These are phyloP conservation scores for Physcomitrium patens DNA, from an alignment of 225 moss, liverwort and hornwort genomes.

Conservation along the genomic window DNA sequence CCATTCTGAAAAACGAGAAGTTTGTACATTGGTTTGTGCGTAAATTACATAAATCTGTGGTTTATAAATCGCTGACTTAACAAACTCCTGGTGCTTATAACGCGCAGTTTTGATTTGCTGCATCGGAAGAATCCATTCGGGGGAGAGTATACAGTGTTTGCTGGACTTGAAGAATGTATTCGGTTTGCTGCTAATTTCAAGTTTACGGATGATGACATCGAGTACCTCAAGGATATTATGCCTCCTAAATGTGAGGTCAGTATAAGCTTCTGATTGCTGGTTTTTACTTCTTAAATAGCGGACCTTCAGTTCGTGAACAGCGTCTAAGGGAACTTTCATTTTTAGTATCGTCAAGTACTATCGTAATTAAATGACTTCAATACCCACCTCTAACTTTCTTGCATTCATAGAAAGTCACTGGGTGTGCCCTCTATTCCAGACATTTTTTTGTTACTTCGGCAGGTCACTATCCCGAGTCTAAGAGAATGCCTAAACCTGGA, in stretches of 20 bases:
- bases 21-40: neutral
- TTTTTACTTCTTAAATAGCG: neutral
- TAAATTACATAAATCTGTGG: neutral
- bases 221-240: slow-evolving; percentile 67
- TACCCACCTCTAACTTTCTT: too few species aligned
- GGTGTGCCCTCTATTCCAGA: too few species aligned
- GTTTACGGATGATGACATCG: slow-evolving; percentile 73
- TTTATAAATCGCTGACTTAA: neutral
- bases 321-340: too few species aligned
- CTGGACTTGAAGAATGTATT: slow-evolving; percentile 93
- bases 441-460: too few species aligned
- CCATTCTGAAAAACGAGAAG: neutral
- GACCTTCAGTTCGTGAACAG: neutral
- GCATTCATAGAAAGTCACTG: too few species aligned
- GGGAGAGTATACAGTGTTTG: slow-evolving; percentile 95
- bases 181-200: slow-evolving; percentile 83
- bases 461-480: too few species aligned
- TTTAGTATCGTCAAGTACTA: too few species aligned
- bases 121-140: slow-evolving; percentile 95
- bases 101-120: slow-evolving; percentile 80
- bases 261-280: neutral
- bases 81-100: neutral
- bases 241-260: slow-evolving; percentile 83
- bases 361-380: too few species aligned
- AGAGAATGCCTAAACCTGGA: too few species aligned